Conservation (phyloP, 164 flowering plant genomes). For the Hamamelis virginiana region DNA sequence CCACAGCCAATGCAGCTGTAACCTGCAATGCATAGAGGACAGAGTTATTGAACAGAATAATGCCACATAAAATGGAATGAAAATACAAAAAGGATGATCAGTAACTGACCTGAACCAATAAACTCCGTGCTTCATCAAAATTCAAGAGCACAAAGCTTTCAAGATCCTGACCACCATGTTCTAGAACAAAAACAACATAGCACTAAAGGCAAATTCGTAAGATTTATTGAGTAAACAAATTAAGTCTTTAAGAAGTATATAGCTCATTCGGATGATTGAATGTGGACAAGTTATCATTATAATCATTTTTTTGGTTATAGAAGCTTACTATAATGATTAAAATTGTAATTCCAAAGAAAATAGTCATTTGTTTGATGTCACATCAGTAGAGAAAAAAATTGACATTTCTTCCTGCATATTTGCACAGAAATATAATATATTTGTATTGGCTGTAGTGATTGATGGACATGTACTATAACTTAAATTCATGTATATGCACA, state of each 20-base stretch:
- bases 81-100: constrained; percentile 7
- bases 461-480: neutral
- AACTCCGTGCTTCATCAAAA: constrained; percentile 76
- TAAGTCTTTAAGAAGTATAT: neutral
- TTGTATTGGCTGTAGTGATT: neutral
- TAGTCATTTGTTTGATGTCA: too few species aligned
- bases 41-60: neutral
- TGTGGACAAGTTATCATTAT: neutral
- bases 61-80: neutral
- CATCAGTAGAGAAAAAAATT: too few species aligned
- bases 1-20: constrained; percentile 81
- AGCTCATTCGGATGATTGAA: neutral
- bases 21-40: constrained; percentile 46
- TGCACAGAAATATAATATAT: neutral
- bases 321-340: too few species aligned
- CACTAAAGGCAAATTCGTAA: constrained; percentile 47
- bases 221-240: neutral
- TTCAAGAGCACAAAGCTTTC: constrained; percentile 85
- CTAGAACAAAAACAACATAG: constrained; percentile 77
- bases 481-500: constrained; percentile 1
- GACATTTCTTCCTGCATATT: neutral
- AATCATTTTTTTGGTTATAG: neutral
- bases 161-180: constrained; percentile 89
- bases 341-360: neutral
- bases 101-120: constrained; percentile 61